A percentile compares a stretch with the other conserved stretches of the same genome.
Evolutionary conservation across 305 asterid genomes (phyloP).

Genomic region (Fraxinus sp.): DNA sequence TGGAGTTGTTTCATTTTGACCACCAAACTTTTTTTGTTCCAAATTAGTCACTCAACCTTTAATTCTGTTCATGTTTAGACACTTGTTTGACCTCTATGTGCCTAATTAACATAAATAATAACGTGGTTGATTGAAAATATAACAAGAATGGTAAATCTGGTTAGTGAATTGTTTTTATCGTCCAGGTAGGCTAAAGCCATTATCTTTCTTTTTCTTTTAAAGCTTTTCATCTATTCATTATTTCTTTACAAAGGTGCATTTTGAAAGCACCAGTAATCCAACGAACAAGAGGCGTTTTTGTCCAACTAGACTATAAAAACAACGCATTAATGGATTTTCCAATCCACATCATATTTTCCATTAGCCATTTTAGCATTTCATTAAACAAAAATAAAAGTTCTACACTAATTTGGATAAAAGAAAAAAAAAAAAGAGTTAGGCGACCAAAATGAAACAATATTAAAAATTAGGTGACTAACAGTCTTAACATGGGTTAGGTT

Average conservation of each 20-base stretch:
- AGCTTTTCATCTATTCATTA: background rate
- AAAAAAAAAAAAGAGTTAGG: background rate
- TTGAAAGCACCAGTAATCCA: background rate
- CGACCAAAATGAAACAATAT: background rate
- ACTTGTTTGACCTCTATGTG: background rate
- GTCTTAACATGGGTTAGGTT: constrained; percentile 5
- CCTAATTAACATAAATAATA: background rate
- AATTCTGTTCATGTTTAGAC: background rate
- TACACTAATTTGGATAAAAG: background rate
- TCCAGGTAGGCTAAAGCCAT: background rate
- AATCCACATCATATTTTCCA: background rate
- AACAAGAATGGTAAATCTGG: background rate
- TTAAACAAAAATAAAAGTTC: background rate
- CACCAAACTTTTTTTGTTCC: background rate
- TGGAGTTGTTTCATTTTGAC: background rate
- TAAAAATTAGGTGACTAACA: background rate
- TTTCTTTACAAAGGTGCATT: background rate
- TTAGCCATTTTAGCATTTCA: background rate
- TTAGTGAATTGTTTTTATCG: background rate
- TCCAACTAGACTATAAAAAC: background rate
- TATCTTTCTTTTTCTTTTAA: background rate
- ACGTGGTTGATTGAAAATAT: background rate
- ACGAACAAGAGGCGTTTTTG: background rate
- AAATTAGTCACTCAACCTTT: background rate
- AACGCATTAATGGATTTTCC: background rate